Conservation (phyloP, 345 rosid species). For the Zanthoxylum bungeanum region DNA sequence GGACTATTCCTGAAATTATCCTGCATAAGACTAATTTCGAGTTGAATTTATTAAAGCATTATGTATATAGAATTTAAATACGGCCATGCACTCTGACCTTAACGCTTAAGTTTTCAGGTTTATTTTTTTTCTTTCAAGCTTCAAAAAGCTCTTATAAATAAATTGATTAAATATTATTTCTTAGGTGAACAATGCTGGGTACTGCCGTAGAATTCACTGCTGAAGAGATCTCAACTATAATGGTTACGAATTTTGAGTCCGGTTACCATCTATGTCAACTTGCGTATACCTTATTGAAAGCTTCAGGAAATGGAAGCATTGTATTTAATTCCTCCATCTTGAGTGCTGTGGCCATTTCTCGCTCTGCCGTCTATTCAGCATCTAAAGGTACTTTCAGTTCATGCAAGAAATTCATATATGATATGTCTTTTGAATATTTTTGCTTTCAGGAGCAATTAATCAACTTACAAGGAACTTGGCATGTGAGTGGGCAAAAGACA, state of each 20-base stretch:
- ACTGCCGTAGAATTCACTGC: constrained; percentile 22
- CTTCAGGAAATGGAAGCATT: constrained; percentile 42
- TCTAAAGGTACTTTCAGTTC: constrained; percentile 34
- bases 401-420: no score
- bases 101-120: neutral
- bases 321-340: constrained; percentile 45
- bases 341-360: constrained; percentile 27
- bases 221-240: constrained; percentile 28
- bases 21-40: no score
- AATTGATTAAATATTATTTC: neutral
- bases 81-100: neutral
- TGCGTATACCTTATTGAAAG: constrained; percentile 43
- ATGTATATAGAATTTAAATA: neutral
- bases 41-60: no score
- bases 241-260: constrained; percentile 45
- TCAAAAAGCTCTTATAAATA: neutral
- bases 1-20: no score
- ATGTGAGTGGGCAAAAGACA: neutral
- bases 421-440: neutral
- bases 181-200: constrained; percentile 54
- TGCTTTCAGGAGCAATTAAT: constrained; percentile 19
- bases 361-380: constrained; percentile 34
- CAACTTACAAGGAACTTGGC: neutral
- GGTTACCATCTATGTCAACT: constrained; percentile 46
- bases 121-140: neutral